These are phyloP conservation scores for Aspergillus haitiensis DNA, from an alignment of 495 filamentous ascomycete genomes.

Conservation along the genomic window DNA sequence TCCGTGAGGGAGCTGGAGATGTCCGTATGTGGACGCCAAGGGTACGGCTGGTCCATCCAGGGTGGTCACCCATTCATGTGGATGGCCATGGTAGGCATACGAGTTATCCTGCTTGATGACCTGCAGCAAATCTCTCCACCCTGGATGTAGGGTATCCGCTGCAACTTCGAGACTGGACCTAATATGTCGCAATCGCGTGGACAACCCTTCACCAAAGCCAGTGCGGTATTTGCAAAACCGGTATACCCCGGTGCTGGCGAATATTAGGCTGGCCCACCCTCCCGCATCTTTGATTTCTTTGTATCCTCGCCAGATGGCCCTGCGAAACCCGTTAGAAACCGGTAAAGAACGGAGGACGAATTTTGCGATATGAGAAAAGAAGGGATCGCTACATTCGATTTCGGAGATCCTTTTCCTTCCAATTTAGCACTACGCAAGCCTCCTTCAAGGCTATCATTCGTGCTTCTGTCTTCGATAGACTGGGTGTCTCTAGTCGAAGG, in stretches of 20 bases:
- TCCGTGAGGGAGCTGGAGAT: constrained; percentile 18
- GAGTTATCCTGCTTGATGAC: constrained; percentile 20
- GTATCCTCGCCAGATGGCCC: constrained; percentile 29
- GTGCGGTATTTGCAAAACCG: constrained; percentile 30
- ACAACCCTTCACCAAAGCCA: constrained; percentile 20
- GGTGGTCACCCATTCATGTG: constrained; percentile 26
- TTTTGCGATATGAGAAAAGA: not conserved
- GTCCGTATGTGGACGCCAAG: constrained; percentile 17
- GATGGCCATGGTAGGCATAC: constrained; percentile 20
- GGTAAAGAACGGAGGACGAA: not conserved
- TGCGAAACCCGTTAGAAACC: constrained; percentile 1
- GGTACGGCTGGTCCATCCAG: constrained; percentile 13
- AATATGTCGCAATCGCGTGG: constrained; percentile 20
- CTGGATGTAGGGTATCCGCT: constrained; percentile 27
- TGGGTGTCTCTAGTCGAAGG: constrained; percentile 21
- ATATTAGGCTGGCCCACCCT: constrained; percentile 27
- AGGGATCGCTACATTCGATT: constrained; percentile 23
- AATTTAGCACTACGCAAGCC: constrained; percentile 22
- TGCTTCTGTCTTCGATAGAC: constrained; percentile 19
- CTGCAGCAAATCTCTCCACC: constrained; percentile 21
- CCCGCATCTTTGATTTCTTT: constrained; percentile 29
- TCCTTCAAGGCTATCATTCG: constrained; percentile 27
- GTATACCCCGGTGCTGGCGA: constrained; percentile 25
- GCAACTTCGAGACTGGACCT: constrained; percentile 23
- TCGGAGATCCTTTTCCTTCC: constrained; percentile 28